These are phyloP conservation scores for Ceratonia siliqua DNA, from an alignment of 306 rosid genomes.

Conservation along the genomic window DNA sequence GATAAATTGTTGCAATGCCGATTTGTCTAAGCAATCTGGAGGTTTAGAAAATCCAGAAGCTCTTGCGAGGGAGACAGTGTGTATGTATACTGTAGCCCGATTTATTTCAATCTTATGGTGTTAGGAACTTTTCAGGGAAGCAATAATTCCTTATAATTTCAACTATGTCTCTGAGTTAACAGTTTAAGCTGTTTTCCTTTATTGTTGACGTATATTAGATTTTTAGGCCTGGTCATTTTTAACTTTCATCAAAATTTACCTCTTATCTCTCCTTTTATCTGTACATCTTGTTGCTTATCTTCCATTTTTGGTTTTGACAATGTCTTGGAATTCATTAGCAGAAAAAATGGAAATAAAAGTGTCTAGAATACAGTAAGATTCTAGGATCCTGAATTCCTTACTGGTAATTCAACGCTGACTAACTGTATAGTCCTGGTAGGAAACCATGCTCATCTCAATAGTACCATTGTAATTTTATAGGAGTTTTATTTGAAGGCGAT, in stretches of 20 bases:
- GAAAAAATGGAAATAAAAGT: neutral
- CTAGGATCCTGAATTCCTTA: neutral
- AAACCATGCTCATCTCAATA: neutral
- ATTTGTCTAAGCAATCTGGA: slow-evolving; percentile 33
- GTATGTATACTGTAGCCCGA: slow-evolving; percentile 48
- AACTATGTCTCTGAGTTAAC: neutral
- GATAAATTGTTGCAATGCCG: slow-evolving; percentile 48
- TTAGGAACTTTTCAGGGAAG: neutral
- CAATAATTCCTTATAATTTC: neutral
- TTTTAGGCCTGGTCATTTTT: neutral
- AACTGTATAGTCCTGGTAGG: neutral
- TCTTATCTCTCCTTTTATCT: neutral
- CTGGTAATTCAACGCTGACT: neutral
- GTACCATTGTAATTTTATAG: neutral
- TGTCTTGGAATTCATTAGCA: neutral
- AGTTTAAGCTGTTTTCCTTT: neutral
- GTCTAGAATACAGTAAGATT: neutral
- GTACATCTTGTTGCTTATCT: neutral
- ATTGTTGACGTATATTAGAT: neutral
- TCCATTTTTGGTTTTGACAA: neutral
- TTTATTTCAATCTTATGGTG: slow-evolving; percentile 18
- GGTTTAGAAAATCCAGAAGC: slow-evolving; percentile 66
- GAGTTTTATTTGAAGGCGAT: neutral
- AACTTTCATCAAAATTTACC: neutral
- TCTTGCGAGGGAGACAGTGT: slow-evolving; percentile 71